Percentiles rank a stretch among this genome's conserved stretches.
phyloP scores from a whole-genome alignment of 768 basidiomycete species.

The Termitomyces sp. region DNA sequence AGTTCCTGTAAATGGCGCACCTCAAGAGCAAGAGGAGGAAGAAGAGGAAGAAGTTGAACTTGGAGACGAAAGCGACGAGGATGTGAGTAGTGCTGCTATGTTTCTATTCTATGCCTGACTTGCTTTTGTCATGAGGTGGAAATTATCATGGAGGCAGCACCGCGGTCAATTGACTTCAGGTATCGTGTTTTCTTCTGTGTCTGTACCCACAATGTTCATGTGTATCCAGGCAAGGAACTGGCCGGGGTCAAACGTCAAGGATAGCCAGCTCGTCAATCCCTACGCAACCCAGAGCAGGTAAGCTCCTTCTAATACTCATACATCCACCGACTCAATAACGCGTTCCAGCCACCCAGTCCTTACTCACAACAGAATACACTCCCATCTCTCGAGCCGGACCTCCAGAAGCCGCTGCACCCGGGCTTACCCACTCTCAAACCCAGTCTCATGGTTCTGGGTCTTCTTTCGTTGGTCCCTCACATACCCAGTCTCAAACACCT shows the following conservation, averaged over 20 bases:
- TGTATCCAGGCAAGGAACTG: conserved; percentile 33
- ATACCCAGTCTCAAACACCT: conserved; percentile 17
- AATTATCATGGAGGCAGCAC: conserved; percentile 82
- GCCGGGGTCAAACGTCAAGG: conserved; percentile 31
- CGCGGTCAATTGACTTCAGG: conserved; percentile 77
- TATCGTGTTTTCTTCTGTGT: conserved; percentile 25
- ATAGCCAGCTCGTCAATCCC: conserved; percentile 28
- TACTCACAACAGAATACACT: conserved; percentile 82
- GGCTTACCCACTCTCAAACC: background rate
- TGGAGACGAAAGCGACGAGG: conserved; percentile 47
- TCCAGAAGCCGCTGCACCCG: conserved; percentile 13
- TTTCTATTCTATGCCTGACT: conserved; percentile 1
- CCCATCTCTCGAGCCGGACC: conserved; percentile 64
- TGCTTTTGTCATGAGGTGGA: conserved; percentile 68
- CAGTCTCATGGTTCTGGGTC: background rate
- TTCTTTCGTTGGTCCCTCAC: background rate
- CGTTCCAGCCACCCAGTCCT: conserved; percentile 44
- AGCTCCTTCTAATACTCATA: background rate
- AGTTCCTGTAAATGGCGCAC: conserved; percentile 33
- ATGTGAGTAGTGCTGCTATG: conserved; percentile 23
- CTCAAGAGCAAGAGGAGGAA: conserved; percentile 15
- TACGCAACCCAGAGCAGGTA: conserved; percentile 36
- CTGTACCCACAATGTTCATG: background rate
- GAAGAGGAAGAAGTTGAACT: conserved; percentile 35
- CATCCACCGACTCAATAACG: conserved; percentile 1